Evolutionary conservation across 2,329 filamentous ascomycete species (phyloP), one percentile per base, ranked within the genome.

Genomic region (Pezicula neosporulosa): DNA sequence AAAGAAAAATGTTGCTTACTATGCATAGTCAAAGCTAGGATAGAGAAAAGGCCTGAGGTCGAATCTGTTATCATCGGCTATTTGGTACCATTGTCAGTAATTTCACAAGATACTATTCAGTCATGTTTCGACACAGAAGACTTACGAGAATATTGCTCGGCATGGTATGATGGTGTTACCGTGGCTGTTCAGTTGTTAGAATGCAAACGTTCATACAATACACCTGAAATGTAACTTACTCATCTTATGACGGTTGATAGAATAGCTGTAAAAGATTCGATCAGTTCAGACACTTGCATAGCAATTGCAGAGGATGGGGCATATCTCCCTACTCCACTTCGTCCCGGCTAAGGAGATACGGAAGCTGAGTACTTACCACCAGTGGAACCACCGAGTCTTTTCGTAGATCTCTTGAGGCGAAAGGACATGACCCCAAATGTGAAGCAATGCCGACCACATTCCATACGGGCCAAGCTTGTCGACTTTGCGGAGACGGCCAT

Each of bases 241-340:
- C 72, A 78, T 77, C 66, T 86, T 86, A 60, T 86, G 82, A 10
- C 83, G 66, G 61, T 86, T 86, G 59, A 85, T 81, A 0, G 74
- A 71, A 62, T 82, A 80, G 56, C 46, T 43, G 46, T 72, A 75
- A 47, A 55, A 63, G 51, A 12, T 24, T 24, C 35, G 12, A 65
- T 50, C 63, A 66, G 24, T 60, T 59, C 44, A 59, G 5, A 21
- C 21, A 21, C 5, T 21, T 21, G 5, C n/a, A n/a, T n/a, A n/a
- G n/a, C n/a, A n/a, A n/a, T n/a, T n/a, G n/a, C n/a, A n/a, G n/a
- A n/a, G n/a, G n/a, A n/a, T n/a, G n/a, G n/a, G n/a, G n/a, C n/a
- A n/a, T n/a, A n/a, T n/a, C n/a, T n/a, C n/a, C 21, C 5, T 21
- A 21, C 5, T 21, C 5, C 5, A 21, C 3, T 21, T 21, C 21